Evolutionary conservation across 2,329 filamentous ascomycete genomes (phyloP).

Genomic region (Penicillium sp.): DNA sequence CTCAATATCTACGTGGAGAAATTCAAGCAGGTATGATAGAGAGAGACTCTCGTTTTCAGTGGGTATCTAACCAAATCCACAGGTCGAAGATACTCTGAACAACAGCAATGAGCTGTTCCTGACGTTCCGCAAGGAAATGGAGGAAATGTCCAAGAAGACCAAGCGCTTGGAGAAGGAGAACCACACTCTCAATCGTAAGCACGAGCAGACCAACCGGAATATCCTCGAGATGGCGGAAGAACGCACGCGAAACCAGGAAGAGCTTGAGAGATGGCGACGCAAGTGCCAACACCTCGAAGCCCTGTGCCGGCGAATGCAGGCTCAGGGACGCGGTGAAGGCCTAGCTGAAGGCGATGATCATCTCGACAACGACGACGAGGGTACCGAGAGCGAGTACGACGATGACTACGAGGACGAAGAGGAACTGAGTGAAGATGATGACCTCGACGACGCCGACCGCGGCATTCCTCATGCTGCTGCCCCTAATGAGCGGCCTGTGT

Average conservation of each 20-base stretch:
- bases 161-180: constrained; percentile 97
- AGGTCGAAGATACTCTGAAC: constrained; percentile 98
- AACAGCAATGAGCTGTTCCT: constrained; percentile 97
- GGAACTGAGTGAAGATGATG: constrained; percentile 58
- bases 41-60: neutral
- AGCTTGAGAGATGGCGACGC: constrained; percentile 75
- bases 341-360: constrained; percentile 51
- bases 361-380: constrained; percentile 51
- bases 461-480: constrained; percentile 30
- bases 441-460: constrained; percentile 36
- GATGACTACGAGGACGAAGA: constrained; percentile 61
- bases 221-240: constrained; percentile 98
- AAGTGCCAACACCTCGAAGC: constrained; percentile 90
- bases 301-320: constrained; percentile 94
- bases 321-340: constrained; percentile 78
- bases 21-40: constrained; percentile 85
- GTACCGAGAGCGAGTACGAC: constrained; percentile 51
- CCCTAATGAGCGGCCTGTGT: constrained; percentile 43
- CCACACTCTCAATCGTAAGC: constrained; percentile 82
- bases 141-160: constrained; percentile 99
- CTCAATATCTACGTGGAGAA: constrained; percentile 99
- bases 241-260: constrained; percentile 70
- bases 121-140: constrained; percentile 98
- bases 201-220: constrained; percentile 89
- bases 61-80: constrained; percentile 22